Percentiles rank a stretch among this genome's conserved stretches.
Conservation (phyloP, 495 filamentous ascomycete genomes). For the Aspergillus affinis region DNA sequence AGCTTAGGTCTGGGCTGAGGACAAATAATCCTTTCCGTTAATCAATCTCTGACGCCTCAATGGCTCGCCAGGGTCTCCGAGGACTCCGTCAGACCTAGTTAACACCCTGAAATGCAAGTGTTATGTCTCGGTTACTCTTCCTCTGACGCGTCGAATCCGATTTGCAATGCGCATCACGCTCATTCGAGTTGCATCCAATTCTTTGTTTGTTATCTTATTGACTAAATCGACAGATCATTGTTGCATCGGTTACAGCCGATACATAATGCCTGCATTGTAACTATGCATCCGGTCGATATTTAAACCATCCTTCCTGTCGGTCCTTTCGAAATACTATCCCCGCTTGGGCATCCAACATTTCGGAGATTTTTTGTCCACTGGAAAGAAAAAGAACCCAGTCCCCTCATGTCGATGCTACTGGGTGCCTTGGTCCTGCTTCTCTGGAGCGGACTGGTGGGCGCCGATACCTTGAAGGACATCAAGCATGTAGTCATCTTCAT, state of each 20-base stretch:
- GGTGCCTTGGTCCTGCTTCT: constrained; percentile 24
- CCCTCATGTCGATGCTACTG: background rate
- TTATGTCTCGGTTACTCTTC: background rate
- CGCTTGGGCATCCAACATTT: background rate
- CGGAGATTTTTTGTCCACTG: background rate
- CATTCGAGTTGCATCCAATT: background rate
- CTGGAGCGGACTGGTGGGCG: constrained; percentile 23
- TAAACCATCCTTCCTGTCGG: background rate
- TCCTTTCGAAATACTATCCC: background rate
- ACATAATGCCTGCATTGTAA: background rate
- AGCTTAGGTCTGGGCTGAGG: background rate
- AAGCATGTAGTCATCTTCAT: constrained; percentile 61
- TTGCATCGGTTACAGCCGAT: background rate
- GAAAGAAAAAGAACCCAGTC: background rate
- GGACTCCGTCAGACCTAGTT: background rate
- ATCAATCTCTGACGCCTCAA: background rate
- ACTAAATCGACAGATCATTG: background rate
- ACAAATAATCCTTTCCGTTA: background rate
- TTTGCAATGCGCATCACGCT: constrained; percentile 5
- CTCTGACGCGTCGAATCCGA: constrained; percentile 5
- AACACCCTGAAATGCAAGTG: background rate
- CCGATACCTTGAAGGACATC: constrained; percentile 50
- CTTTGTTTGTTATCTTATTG: background rate
- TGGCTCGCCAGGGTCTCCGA: background rate
- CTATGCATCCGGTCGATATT: background rate